Evolutionary conservation across 306 rosid species (phyloP), one percentile per base, ranked within the genome.

Genomic region (Cyclanthera cordifolia): DNA sequence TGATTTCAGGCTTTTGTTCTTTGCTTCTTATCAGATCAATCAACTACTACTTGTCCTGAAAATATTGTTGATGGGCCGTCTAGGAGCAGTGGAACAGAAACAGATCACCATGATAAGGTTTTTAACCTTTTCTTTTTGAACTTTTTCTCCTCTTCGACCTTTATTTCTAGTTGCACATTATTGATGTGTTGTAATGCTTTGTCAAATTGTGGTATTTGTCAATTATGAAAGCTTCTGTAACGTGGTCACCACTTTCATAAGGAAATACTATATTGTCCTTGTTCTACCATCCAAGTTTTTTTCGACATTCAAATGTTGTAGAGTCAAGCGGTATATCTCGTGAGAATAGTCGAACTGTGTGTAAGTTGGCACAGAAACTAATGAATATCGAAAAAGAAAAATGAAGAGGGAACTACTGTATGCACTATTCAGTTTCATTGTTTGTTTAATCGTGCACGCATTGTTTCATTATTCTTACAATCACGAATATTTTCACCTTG

Each of bases 91-190:
- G 88, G n/a, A n/a, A n/a, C n/a, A n/a, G n/a, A 48, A 73, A 69
- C 76, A 27, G 82, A 73, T 59, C 77, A 74, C 53, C 75, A 65
- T 51, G 60, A 61, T 17, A 83, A 83, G 95, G 96, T 89, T 79
- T 71, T 20, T 71, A 39, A 49, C 72, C 34, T 43, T 16, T 25
- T 17, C 43, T 39, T 24, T 15, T 12, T 59, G 3, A 1, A 5
- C 3, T 34, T 19, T 60, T 59, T 17, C 9, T 3, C 2, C 34
- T 6, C 5, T 53, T 27, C n/a, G 27, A 4, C 51, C 66, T 70
- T 56, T 71, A 47, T 19, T 41, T 66, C 54, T 23, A 14, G 53
- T 66, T 15, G 39, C 70, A 12, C 51, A 41, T 63, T 6, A 63
- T 43, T 41, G 69, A 63, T 41, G 34, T 20, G 0, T 63, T 8